Evolutionary conservation across 768 basidiomycete species (phyloP), one percentile per base, ranked within the genome.

Genomic region (Nidularia sp.): DNA sequence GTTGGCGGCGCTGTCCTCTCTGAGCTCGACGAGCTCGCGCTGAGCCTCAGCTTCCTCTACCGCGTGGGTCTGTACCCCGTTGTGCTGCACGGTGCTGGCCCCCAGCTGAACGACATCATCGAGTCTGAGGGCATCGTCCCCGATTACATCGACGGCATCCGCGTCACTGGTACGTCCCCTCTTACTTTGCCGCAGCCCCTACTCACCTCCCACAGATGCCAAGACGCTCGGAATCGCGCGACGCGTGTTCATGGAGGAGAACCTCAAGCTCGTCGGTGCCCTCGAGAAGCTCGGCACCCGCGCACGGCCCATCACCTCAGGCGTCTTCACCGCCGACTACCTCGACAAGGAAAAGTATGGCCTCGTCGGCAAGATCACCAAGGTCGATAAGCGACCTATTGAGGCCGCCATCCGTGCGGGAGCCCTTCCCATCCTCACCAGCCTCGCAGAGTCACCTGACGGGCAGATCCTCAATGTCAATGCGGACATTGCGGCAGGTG

Each of bases 391-490:
- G 72, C 84, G 93, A 33, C 95, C 97, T 31, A 81, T 99, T 53
- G 97, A 99, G 70, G 96, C 95, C 2, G 86, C 95, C 46, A 99
- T 99, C 66, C 85, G 92, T 45, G 94, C 96, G 1, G 96, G 97
- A 33, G 94, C 93, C 18, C 79, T 99, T 25, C 97, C 97, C 52
- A 97, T 99, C 70, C 77, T 98, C 15, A 98, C 94, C 57, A 90
- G 87, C 67, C 76, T 99, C 48, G 96, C 97, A 5, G 97, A 98
- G 71, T 90, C 90, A 34, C 79, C 85, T 18, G 93, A 97, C 34
- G 97, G 97, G n/a, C 97, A 99, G 69, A 94, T 99, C 60, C 78
- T 98, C 56, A 99, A 99, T 62, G 97, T 99, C 67, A 99, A 98
- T 64, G 97, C 97, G 18, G 97, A 99, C 66, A 90, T 98, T 56